A percentile compares a stretch with the other conserved stretches of the same genome.
Evolutionary conservation across 768 basidiomycete species (phyloP).

Genomic region (Rhizopogon vulgaris): DNA sequence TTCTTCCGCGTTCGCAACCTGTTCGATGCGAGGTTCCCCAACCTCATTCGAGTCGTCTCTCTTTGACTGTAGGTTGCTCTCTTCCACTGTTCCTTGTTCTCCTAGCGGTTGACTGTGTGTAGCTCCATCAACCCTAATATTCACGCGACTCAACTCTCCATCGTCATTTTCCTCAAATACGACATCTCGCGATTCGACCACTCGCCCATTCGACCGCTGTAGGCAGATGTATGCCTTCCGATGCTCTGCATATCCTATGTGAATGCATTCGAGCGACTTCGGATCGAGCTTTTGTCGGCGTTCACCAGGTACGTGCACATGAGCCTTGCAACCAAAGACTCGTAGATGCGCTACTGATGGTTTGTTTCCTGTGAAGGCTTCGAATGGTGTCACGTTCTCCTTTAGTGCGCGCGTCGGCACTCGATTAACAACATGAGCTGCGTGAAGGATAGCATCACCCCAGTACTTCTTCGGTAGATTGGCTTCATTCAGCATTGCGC

Average conservation of each 20-base stretch:
- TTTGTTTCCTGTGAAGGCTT: conserved; percentile 12
- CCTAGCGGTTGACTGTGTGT: no score
- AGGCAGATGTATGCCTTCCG: neutral
- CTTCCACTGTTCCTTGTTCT: no score
- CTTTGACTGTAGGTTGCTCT: no score
- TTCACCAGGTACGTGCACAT: conserved; percentile 21
- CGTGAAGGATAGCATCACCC: conserved; percentile 2
- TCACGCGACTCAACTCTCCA: neutral
- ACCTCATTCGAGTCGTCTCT: no score
- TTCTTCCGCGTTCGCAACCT: no score
- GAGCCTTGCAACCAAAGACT: conserved; percentile 20
- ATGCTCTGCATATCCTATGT: neutral
- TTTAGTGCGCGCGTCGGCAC: neutral
- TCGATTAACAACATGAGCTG: neutral
- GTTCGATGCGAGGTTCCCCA: no score
- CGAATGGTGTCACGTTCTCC: conserved; percentile 17
- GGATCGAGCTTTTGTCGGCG: conserved; percentile 5
- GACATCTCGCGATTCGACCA: neutral
- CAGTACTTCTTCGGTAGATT: neutral
- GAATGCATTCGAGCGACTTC: neutral
- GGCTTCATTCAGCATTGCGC: neutral
- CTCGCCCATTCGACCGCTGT: neutral
- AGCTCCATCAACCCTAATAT: neutral
- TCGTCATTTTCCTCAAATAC: neutral
- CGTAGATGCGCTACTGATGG: conserved; percentile 14